These are phyloP conservation scores for Aspergillus sclerotioniger DNA, from an alignment of 495 filamentous ascomycete species.

Conservation along the genomic window DNA sequence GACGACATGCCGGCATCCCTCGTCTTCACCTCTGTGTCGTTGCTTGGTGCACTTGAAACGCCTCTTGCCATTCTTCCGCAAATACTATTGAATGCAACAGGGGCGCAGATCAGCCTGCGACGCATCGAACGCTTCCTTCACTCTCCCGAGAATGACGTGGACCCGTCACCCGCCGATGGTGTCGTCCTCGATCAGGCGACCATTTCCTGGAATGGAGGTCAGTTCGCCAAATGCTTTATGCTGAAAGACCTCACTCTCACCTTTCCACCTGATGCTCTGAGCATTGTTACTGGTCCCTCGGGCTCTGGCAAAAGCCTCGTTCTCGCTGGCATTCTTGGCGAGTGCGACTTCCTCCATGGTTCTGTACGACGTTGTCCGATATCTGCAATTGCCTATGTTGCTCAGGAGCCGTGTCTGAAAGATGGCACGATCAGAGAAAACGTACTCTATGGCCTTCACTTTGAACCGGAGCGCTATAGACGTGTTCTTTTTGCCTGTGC, in stretches of 20 bases:
- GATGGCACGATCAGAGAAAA: constrained; percentile 69
- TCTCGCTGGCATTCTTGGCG: constrained; percentile 53
- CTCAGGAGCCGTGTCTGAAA: constrained; percentile 74
- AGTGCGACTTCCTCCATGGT: constrained; percentile 43
- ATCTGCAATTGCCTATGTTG: constrained; percentile 57
- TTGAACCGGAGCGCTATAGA: constrained; percentile 55
- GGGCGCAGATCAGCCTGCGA: constrained; percentile 60
- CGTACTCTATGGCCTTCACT: constrained; percentile 63
- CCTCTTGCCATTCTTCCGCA: constrained; percentile 62
- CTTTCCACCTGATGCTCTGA: constrained; percentile 65
- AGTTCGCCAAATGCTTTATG: neutral
- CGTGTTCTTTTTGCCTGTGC: constrained; percentile 62
- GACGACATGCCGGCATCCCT: constrained; percentile 58
- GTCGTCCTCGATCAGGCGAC: constrained; percentile 35
- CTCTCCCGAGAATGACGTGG: constrained; percentile 52
- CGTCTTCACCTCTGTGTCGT: constrained; percentile 66
- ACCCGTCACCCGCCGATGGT: constrained; percentile 41
- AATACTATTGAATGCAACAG: constrained; percentile 56
- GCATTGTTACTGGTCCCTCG: constrained; percentile 46
- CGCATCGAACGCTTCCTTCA: constrained; percentile 63
- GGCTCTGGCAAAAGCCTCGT: constrained; percentile 59
- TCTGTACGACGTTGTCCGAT: constrained; percentile 33
- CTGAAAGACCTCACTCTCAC: constrained; percentile 57
- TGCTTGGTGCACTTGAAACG: constrained; percentile 62
- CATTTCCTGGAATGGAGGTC: constrained; percentile 50